Evolutionary conservation across 140 eudicot species (phyloP), one percentile per base, ranked within the genome.

Genomic region (Bidens hawaiensis): DNA sequence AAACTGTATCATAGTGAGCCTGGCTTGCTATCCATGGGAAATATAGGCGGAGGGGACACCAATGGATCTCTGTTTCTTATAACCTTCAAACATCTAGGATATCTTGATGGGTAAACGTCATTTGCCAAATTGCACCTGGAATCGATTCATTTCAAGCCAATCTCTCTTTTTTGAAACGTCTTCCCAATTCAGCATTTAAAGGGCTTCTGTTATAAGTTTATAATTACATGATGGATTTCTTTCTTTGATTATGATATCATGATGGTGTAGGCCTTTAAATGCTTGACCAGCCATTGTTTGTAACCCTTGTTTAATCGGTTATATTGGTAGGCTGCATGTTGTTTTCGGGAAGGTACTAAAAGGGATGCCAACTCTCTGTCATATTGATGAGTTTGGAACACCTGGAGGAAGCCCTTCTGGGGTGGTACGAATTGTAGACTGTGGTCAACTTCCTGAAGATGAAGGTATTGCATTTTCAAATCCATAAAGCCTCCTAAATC

Each of bases 1-100:
- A 78, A 77, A 48, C 34, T 79, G 82, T 83, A 78, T 12, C 96
- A 90, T 66, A 74, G 65, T 65, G 91, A 50, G 17, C 75, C 90
- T 19, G 96, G 98, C 62, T 49, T 84, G 60, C 89, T 90, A 36
- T 84, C 96, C 42, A 90, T 90, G 98, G 96, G 91, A 67, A 87
- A 87, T 36, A 13, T 0, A 30, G 67, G 88, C 58, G 96, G 94
- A 38, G 83, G 85, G n/a, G 59, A 82, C 78, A 87, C 98, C 65
- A 87, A 84, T 66, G 98, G 98, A 18, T 90, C 98, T 43, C 91
- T 83, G 75, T 90, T 90, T 65, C 84, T 84, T 51, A 78, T 91
- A 54, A 68, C 57, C 62, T 87, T 87, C 79, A 80, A 82, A 57
- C 84, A 82, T 25, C 84, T 63, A 45, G 83, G 88, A 4, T 84